phyloP scores from a whole-genome alignment of 768 basidiomycete genomes.

The Phlebiopsis flavidoalba region DNA sequence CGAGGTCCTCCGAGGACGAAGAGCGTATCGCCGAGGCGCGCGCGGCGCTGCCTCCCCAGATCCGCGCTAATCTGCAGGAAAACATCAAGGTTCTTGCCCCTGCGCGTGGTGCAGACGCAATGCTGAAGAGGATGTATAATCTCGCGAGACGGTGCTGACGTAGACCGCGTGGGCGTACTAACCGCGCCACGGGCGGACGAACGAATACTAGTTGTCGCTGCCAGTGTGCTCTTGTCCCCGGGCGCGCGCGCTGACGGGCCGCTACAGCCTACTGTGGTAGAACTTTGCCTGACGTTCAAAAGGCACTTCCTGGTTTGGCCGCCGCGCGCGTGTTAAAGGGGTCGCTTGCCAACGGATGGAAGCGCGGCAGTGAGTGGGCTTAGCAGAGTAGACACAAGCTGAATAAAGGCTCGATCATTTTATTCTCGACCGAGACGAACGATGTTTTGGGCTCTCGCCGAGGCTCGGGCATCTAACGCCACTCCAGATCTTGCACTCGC shows the following conservation, averaged over 20 bases:
- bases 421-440: slow-evolving; percentile 18
- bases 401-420: slow-evolving; percentile 23
- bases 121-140: slow-evolving; percentile 6
- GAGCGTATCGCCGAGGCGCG: slow-evolving; percentile 21
- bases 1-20: slow-evolving; percentile 24
- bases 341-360: slow-evolving; percentile 62
- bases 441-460: slow-evolving; percentile 17
- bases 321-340: slow-evolving; percentile 56
- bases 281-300: slow-evolving; percentile 11
- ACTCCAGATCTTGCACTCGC: slow-evolving; percentile 38
- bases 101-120: not conserved
- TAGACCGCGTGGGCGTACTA: slow-evolving; percentile 27
- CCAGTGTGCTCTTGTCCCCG: not conserved
- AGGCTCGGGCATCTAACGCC: no score
- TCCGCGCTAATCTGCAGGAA: slow-evolving; percentile 24
- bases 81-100: slow-evolving; percentile 21
- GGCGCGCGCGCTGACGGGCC: not conserved
- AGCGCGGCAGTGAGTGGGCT: not conserved
- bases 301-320: slow-evolving; percentile 31
- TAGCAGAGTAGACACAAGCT: slow-evolving; percentile 11
- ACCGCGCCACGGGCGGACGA: slow-evolving; percentile 23
- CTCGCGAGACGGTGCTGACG: slow-evolving; percentile 22
- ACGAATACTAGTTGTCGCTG: slow-evolving; percentile 19
- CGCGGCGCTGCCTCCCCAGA: slow-evolving; percentile 19
- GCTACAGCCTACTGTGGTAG: slow-evolving; percentile 7